phyloP scores from a whole-genome alignment of 1,284 basidiomycete species.

The Inonotus obliquus region DNA sequence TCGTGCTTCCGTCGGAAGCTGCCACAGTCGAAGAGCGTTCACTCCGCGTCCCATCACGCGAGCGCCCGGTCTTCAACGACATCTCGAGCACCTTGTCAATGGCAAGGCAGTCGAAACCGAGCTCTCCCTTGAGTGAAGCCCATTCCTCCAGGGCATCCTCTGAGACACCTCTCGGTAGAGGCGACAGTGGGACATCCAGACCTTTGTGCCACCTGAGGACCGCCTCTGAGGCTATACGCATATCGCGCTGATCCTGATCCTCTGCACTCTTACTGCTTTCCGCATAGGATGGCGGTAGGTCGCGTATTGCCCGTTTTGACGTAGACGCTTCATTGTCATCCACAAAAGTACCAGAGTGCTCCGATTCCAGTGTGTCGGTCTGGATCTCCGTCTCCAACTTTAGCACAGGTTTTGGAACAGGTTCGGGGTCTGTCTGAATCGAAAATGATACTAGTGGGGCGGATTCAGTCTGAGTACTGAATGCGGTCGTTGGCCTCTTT shows the following conservation, averaged over 20 bases:
- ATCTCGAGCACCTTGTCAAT: conserved; percentile 67
- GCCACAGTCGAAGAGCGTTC: conserved; percentile 10
- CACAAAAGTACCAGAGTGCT: conserved; percentile 36
- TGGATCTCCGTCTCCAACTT: conserved; percentile 19
- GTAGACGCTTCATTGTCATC: conserved; percentile 51
- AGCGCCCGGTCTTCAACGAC: conserved; percentile 38
- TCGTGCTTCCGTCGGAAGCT: conserved; percentile 1
- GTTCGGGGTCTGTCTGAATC: conserved; percentile 32
- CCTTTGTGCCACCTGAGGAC: conserved; percentile 68
- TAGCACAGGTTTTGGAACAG: conserved; percentile 27
- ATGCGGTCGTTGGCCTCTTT: conserved; percentile 21
- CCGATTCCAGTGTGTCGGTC: conserved; percentile 46
- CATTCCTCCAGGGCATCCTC: conserved; percentile 64
- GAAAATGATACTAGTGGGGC: conserved; percentile 20
- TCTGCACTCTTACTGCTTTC: conserved; percentile 39
- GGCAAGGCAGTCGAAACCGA: conserved; percentile 70
- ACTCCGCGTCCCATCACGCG: conserved; percentile 22
- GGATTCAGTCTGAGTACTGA: conserved; percentile 30
- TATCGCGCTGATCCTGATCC: conserved; percentile 45
- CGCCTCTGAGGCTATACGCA: conserved; percentile 50
- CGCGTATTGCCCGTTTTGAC: conserved; percentile 46
- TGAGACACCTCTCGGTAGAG: conserved; percentile 49
- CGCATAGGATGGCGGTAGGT: conserved; percentile 68
- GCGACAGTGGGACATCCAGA: conserved; percentile 45
- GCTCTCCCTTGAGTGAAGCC: conserved; percentile 69